A percentile compares a stretch with the other conserved stretches of the same genome.
These are phyloP conservation scores for Apiotrichum veenhuisii DNA, from an alignment of 1,284 basidiomycete genomes.

Conservation along the genomic window DNA sequence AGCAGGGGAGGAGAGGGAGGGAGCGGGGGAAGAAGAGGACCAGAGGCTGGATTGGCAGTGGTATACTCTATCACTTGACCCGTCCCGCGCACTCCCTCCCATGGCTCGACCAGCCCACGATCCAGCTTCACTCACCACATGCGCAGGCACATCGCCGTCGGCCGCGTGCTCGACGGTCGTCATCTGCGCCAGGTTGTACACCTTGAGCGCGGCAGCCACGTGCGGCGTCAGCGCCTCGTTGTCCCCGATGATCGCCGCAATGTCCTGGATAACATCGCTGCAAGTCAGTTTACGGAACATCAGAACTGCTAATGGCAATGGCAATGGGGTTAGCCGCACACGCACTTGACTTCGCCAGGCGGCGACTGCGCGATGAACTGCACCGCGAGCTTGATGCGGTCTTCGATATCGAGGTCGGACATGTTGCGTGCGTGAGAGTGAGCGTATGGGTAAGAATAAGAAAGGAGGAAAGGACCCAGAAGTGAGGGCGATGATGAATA, in stretches of 20 bases:
- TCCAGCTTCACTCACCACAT: slow-evolving; percentile 26
- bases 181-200: slow-evolving; percentile 83
- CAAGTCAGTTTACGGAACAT: slow-evolving; percentile 12
- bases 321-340: too few species aligned
- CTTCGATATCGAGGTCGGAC: slow-evolving; percentile 35
- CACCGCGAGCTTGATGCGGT: slow-evolving; percentile 56
- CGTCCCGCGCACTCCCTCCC: too few species aligned
- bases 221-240: slow-evolving; percentile 73
- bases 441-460: too few species aligned
- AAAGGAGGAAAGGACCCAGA: too few species aligned
- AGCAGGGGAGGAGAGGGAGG: too few species aligned
- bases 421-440: slow-evolving; percentile 17
- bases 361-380: slow-evolving; percentile 81
- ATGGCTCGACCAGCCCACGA: not conserved
- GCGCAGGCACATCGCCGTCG: slow-evolving; percentile 23
- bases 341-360: slow-evolving; percentile 81
- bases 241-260: slow-evolving; percentile 79
- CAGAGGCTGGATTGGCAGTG: not conserved
- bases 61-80: too few species aligned
- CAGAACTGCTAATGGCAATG: too few species aligned
- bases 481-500: too few species aligned
- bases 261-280: slow-evolving; percentile 84
- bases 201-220: slow-evolving; percentile 67
- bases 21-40: not conserved
- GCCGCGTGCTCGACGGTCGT: slow-evolving; percentile 63